Evolutionary conservation across 345 rosid genomes (phyloP), one percentile per base, ranked within the genome.

Genomic region (Citrus inodora): DNA sequence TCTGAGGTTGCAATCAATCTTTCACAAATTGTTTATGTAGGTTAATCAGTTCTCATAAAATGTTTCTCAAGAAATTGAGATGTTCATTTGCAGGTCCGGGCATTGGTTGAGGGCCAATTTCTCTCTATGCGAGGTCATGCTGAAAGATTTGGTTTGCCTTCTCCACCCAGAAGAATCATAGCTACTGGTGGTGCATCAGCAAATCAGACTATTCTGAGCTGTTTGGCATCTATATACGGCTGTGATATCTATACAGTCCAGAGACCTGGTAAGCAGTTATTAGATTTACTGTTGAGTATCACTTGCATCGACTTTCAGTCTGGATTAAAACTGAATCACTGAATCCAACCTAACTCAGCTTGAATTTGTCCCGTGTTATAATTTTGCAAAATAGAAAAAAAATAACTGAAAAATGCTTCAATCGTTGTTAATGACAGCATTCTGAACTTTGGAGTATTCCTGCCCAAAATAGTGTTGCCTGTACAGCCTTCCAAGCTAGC

Each of bases 161-260:
- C 88, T 73, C 97, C 97, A 81, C 97, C 98, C 2, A 88, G 80
- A 73, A 86, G 99, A 71, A 90, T 96, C 71, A 91, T 92, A 71
- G 98, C 99, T 40, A 90, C 97, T 0, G 97, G 98, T 55, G 97
- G 98, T 84, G 98, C 98, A 79, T 94, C 98, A 11, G 87, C 97
- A 70, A 91, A 94, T 46, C 83, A 89, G 13, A 86, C 85, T 77
- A 90, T 96, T 69, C 93, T 96, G 71, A 85, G 80, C 76, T 81
- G 84, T 9, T 71, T 92, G 46, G 89, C 97, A 42, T 84, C 97
- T 25, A 88, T 96, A 64, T 92, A 91, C 27, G 97, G 98, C 80
- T 90, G 92, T 62, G 98, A 91, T 79, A 88, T 94, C 38, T 89
- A 86, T 64, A 96, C 97, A 0, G 98, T 96, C 70, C 89, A 92